These are phyloP conservation scores for Thymus quinquecostatus DNA, from an alignment of 257 asterid genomes.

Conservation along the genomic window DNA sequence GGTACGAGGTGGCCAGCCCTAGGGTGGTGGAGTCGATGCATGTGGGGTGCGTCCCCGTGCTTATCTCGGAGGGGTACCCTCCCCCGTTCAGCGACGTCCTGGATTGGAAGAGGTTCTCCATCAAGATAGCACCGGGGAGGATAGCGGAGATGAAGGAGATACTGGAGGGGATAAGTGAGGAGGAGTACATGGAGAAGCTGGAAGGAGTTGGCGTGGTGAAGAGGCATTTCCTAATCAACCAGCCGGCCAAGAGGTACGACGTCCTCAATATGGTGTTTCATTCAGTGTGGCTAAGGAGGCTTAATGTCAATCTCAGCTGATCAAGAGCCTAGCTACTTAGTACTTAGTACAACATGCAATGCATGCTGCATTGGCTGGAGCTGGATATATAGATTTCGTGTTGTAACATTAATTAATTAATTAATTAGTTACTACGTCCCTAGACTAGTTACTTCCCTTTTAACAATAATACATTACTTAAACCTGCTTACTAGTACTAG, in stretches of 20 bases:
- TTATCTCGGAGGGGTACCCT: constrained; percentile 46
- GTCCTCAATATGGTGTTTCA: constrained; percentile 56
- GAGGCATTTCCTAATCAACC: constrained; percentile 52
- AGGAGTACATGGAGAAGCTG: constrained; percentile 42
- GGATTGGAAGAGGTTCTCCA: constrained; percentile 55
- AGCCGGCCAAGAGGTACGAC: constrained; percentile 49
- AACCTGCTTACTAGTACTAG: no score
- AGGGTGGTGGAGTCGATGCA: constrained; percentile 56
- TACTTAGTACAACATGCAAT: no score
- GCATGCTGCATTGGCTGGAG: no score
- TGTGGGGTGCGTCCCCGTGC: constrained; percentile 49
- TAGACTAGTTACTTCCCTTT: no score
- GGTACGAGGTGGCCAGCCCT: constrained; percentile 75
- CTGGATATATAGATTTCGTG: no score
- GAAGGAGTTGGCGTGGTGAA: constrained; percentile 38
- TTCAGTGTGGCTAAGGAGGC: constrained; percentile 69
- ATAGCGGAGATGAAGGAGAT: constrained; percentile 51
- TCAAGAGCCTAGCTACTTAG: no score
- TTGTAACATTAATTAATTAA: no score
- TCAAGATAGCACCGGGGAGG: constrained; percentile 37
- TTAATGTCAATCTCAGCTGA: constrained; percentile 31
- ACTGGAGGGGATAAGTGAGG: constrained; percentile 39
- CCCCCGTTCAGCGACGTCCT: constrained; percentile 69
- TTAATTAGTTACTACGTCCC: no score
- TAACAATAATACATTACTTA: no score